phyloP scores from a whole-genome alignment of 2,329 filamentous ascomycete genomes.

The Endocalyx cinctus region DNA sequence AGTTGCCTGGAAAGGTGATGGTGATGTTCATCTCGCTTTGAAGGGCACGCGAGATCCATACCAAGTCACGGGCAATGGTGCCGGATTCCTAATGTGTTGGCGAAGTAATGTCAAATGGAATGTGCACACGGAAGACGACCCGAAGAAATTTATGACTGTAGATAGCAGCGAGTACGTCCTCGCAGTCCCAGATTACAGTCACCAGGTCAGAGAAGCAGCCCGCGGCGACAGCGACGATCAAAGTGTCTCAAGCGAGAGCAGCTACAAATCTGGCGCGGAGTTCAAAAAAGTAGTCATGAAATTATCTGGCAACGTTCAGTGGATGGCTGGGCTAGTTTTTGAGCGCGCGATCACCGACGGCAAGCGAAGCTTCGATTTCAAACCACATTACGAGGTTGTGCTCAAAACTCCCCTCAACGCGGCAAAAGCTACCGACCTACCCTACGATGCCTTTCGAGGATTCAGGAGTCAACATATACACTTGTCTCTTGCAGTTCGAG shows the following conservation, averaged over 20 bases:
- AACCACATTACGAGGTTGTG: constrained; percentile 85
- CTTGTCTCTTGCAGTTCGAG: constrained; percentile 84
- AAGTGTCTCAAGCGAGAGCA: constrained; percentile 58
- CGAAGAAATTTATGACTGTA: constrained; percentile 90
- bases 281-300: constrained; percentile 99
- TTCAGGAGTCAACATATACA: constrained; percentile 97
- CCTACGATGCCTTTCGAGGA: constrained; percentile 92
- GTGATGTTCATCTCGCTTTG: constrained; percentile 87
- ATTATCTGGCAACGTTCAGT: constrained; percentile 90
- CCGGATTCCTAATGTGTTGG: constrained; percentile 98
- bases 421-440: constrained; percentile 48
- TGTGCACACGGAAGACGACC: constrained; percentile 79
- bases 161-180: constrained; percentile 94
- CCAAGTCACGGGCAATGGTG: constrained; percentile 83
- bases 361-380: constrained; percentile 79
- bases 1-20: constrained; percentile 89
- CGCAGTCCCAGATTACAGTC: constrained; percentile 88
- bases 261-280: constrained; percentile 66
- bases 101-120: constrained; percentile 87
- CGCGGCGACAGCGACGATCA: constrained; percentile 49
- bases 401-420: constrained; percentile 76
- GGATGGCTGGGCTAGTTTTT: constrained; percentile 87
- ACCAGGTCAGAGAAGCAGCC: constrained; percentile 69
- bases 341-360: constrained; percentile 74
- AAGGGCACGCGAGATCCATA: constrained; percentile 94